Percentiles rank a stretch among this genome's conserved stretches.
Evolutionary conservation across 208 protist genomes (phyloP).

Genomic region (Leishmania aethiopica): DNA sequence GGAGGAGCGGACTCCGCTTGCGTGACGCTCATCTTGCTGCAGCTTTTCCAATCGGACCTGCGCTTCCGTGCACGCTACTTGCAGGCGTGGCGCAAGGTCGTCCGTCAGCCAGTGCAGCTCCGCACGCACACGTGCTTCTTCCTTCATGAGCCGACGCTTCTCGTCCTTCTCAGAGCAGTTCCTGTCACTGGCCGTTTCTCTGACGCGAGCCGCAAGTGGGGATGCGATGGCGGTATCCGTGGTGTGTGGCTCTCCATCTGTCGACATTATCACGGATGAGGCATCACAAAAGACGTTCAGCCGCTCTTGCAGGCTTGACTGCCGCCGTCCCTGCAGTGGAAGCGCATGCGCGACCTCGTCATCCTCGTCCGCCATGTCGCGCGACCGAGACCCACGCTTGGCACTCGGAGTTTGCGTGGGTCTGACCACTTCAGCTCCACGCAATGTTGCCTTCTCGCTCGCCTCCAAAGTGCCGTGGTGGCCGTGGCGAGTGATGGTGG

Average conservation of each 20-base stretch:
- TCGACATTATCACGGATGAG: background rate
- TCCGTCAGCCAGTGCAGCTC: slow-evolving; percentile 19
- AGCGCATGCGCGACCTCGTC: background rate
- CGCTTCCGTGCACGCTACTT: background rate
- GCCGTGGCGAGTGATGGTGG: background rate
- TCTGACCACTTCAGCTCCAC: background rate
- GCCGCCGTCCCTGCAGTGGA: slow-evolving; percentile 9
- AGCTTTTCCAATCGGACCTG: background rate
- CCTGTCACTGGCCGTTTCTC: background rate
- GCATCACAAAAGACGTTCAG: background rate
- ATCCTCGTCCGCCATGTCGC: background rate
- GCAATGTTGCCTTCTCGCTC: background rate
- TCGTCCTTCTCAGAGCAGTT: slow-evolving; percentile 2
- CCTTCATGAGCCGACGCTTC: background rate
- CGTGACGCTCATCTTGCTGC: background rate
- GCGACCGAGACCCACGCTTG: background rate
- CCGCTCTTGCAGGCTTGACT: slow-evolving; percentile 4
- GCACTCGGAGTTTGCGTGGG: background rate
- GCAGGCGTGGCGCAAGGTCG: slow-evolving; percentile 6
- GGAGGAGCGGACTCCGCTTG: background rate
- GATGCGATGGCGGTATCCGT: background rate
- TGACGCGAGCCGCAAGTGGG: background rate
- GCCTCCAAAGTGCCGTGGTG: background rate
- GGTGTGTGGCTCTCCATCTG: background rate
- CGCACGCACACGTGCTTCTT: slow-evolving; percentile 20